These are phyloP conservation scores for Dictyostelium purpureum DNA, from an alignment of 78 protist species.

Conservation along the genomic window DNA sequence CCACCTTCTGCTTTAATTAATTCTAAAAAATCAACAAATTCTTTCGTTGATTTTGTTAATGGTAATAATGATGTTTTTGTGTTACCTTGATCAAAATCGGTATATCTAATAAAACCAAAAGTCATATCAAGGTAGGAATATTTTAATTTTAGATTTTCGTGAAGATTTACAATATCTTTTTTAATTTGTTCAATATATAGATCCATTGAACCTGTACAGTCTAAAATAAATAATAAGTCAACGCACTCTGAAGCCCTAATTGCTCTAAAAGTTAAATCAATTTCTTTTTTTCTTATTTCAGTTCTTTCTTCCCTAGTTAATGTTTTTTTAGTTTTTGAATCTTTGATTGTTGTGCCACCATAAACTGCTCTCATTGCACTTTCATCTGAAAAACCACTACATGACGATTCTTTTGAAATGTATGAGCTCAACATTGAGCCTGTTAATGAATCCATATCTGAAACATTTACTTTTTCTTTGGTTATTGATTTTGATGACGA, in stretches of 20 bases:
- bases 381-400: neutral
- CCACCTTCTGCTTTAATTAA: neutral
- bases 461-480: neutral
- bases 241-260: slow-evolving; percentile 6
- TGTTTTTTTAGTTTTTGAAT: neutral
- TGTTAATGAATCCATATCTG: neutral
- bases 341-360: neutral
- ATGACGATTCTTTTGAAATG: neutral
- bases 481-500: neutral
- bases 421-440: neutral
- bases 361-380: neutral
- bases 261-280: neutral
- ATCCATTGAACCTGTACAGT: neutral
- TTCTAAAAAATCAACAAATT: neutral
- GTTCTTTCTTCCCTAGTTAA: neutral
- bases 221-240: neutral
- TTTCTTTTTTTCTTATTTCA: neutral
- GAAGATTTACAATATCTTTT: neutral
- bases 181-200: neutral
- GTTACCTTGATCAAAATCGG: neutral
- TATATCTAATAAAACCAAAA: slow-evolving; percentile 9
- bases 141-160: neutral
- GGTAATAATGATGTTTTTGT: neutral
- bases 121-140: neutral
- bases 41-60: neutral